Percentiles rank a stretch among this genome's conserved stretches.
These are phyloP conservation scores for Oldenlandia corymbosa DNA, from an alignment of 257 asterid genomes.

Conservation along the genomic window DNA sequence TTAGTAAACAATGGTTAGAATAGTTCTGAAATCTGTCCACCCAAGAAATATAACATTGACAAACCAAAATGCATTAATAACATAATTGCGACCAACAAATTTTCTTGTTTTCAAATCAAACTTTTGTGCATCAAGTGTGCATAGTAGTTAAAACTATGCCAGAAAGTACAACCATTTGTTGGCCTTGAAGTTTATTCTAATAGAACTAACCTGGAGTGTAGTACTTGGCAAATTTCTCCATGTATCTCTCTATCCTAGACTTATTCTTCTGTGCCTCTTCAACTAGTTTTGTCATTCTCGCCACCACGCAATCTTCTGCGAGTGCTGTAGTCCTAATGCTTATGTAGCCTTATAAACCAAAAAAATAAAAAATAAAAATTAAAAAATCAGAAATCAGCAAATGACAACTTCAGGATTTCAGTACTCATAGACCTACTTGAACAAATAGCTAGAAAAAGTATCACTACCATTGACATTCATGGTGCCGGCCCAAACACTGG, in stretches of 20 bases:
- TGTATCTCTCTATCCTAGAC: conserved; percentile 58
- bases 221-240: conserved; percentile 81
- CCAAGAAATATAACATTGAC: not conserved
- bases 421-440: not conserved
- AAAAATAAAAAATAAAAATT: not conserved
- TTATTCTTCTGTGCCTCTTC: conserved; percentile 87
- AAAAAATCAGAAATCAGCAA: not conserved
- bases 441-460: conserved; percentile 2
- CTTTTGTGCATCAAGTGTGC: too few relatives aligned
- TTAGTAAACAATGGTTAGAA: not conserved
- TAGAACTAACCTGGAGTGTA: conserved; percentile 81
- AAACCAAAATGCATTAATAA: too few relatives aligned
- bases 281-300: conserved; percentile 78
- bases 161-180: too few relatives aligned
- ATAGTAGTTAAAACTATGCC: too few relatives aligned
- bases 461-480: conserved; percentile 65
- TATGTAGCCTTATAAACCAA: conserved; percentile 52
- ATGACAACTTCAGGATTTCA: not conserved
- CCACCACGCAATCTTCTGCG: conserved; percentile 75
- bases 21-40: not conserved
- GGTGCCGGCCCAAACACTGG: conserved; percentile 80
- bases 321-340: conserved; percentile 51
- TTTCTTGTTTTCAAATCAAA: too few relatives aligned
- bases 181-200: too few relatives aligned
- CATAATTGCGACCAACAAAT: too few relatives aligned